Conservation (phyloP, 1,284 basidiomycete genomes). For the Trichosporon coremiiforme region DNA sequence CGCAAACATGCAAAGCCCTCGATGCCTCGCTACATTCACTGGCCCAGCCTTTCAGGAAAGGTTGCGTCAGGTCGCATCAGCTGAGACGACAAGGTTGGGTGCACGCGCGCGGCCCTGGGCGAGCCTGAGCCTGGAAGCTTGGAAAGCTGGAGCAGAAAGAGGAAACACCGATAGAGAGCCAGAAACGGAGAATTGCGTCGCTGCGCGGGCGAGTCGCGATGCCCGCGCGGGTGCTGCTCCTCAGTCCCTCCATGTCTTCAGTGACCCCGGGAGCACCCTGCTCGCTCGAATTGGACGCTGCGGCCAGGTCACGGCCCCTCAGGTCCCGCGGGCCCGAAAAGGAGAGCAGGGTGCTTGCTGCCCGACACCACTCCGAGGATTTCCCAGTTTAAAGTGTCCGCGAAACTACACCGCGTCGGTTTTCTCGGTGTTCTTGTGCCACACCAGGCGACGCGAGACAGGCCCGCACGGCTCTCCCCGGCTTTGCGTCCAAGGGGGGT, state of each 20-base stretch:
- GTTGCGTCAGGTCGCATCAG: constrained; percentile 2
- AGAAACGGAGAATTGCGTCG: constrained; percentile 9
- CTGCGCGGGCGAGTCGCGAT: constrained; percentile 6
- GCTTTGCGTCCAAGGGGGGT: neutral
- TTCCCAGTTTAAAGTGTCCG: neutral
- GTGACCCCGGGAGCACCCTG: neutral
- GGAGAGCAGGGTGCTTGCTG: too few relatives aligned
- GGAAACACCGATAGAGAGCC: neutral
- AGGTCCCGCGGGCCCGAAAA: neutral
- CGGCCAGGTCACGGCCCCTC: neutral
- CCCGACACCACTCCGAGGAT: neutral
- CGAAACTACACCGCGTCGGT: neutral
- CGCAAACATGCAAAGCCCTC: neutral
- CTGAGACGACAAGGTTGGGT: neutral
- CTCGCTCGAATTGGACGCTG: neutral
- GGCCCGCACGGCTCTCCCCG: neutral
- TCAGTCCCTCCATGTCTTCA: neutral
- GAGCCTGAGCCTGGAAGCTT: neutral
- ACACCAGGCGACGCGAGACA: too few relatives aligned
- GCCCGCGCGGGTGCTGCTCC: neutral
- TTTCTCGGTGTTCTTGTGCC: neutral
- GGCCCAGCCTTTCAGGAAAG: neutral
- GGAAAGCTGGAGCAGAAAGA: neutral
- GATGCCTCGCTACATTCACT: neutral
- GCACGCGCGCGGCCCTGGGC: neutral